Evolutionary conservation across 1,284 basidiomycete species (phyloP).

Genomic region (Peniophora sp.): DNA sequence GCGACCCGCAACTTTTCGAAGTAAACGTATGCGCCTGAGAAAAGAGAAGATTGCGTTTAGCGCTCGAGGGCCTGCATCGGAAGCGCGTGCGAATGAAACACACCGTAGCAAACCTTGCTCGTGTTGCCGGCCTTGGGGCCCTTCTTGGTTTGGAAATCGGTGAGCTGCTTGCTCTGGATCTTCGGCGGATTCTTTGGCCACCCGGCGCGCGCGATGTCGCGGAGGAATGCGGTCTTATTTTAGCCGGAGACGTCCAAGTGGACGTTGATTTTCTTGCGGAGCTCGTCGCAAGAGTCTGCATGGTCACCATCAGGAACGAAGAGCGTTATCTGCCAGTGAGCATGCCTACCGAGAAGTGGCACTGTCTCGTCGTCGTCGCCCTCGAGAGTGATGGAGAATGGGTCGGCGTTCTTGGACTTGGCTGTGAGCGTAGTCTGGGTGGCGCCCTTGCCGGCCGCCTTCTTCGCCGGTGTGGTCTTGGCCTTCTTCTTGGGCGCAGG

Average conservation of each 20-base stretch:
- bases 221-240: not conserved
- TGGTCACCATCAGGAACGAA: too few species aligned
- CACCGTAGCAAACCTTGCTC: not conserved
- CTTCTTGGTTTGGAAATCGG: not conserved
- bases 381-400: not conserved
- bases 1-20: not conserved
- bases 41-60: not conserved
- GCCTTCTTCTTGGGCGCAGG: too few species aligned
- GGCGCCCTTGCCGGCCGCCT: too few species aligned
- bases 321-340: too few species aligned
- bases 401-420: too few species aligned
- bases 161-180: not conserved
- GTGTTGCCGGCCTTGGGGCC: not conserved
- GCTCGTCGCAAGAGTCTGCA: not conserved
- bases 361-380: not conserved
- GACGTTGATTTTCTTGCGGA: not conserved
- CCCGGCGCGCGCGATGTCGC: not conserved
- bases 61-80: not conserved
- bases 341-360: not conserved
- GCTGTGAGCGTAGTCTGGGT: too few species aligned
- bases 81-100: not conserved
- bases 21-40: not conserved
- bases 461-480: too few species aligned
- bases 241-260: not conserved
- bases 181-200: not conserved